A percentile compares a stretch with the other conserved stretches of the same genome.
Evolutionary conservation across 1,139 yeast genomes (phyloP).

Genomic region (Debaryomycetaceae sp.): DNA sequence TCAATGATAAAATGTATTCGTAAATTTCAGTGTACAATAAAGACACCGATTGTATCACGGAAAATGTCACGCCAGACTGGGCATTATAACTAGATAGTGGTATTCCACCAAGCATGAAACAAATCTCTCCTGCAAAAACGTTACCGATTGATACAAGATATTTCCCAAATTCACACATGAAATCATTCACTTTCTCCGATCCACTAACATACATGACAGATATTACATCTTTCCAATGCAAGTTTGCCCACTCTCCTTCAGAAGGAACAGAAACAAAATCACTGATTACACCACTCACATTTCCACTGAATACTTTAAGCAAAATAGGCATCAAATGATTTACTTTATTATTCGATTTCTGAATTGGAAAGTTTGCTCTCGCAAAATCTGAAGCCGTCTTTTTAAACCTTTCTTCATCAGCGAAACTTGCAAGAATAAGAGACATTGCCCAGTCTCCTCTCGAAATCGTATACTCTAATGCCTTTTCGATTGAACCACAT

Average conservation of each 20-base stretch:
- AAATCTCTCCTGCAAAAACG: conserved; percentile 38
- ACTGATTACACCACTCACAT: conserved; percentile 50
- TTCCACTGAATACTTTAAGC: conserved; percentile 66
- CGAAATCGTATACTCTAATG: conserved; percentile 59
- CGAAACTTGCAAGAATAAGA: conserved; percentile 61
- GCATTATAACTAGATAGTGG: conserved; percentile 33
- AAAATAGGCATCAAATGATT: conserved; percentile 58
- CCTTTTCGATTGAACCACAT: conserved; percentile 64
- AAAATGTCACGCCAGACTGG: conserved; percentile 20
- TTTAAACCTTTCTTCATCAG: conserved; percentile 62
- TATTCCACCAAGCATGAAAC: conserved; percentile 49
- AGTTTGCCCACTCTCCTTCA: conserved; percentile 48
- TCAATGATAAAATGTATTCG: conserved; percentile 49
- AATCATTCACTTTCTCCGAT: conserved; percentile 33
- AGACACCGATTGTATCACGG: conserved; percentile 23
- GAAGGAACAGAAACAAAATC: conserved; percentile 40
- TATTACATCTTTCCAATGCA: conserved; percentile 51
- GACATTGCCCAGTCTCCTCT: conserved; percentile 80
- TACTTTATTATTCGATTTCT: conserved; percentile 40
- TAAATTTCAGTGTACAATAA: conserved; percentile 67
- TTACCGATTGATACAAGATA: conserved; percentile 38
- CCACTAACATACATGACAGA: conserved; percentile 45
- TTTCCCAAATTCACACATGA: conserved; percentile 54
- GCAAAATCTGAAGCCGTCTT: conserved; percentile 50
- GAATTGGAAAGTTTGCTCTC: conserved; percentile 33